Evolutionary conservation across 2,329 filamentous ascomycete species (phyloP).

Genomic region (Fusarium virguliforme): DNA sequence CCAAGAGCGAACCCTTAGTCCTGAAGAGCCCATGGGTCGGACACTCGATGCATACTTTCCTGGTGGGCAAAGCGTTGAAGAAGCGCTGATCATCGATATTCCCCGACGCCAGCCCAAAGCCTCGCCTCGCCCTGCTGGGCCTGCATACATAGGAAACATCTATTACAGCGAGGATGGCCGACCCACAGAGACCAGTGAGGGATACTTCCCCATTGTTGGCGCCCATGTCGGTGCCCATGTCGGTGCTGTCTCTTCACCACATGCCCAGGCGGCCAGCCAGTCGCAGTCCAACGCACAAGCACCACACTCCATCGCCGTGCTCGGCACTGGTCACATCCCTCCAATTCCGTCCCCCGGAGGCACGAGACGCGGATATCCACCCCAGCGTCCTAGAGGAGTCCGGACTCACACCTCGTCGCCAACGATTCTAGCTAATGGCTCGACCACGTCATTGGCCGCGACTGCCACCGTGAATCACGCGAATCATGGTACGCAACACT

Average conservation of each 20-base stretch:
- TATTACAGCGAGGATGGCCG: slow-evolving; percentile 75
- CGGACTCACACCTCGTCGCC: slow-evolving; percentile 88
- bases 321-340: slow-evolving; percentile 85
- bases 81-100: slow-evolving; percentile 92
- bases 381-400: slow-evolving; percentile 73
- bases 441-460: slow-evolving; percentile 56
- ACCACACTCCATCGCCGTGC: slow-evolving; percentile 81
- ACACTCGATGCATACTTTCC: slow-evolving; percentile 88
- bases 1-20: slow-evolving; percentile 80
- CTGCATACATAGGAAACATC: slow-evolving; percentile 61
- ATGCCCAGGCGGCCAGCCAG: slow-evolving; percentile 60
- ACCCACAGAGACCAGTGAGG: slow-evolving; percentile 78
- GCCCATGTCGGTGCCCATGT: slow-evolving; percentile 55
- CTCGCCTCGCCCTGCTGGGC: slow-evolving; percentile 69
- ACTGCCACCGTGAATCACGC: slow-evolving; percentile 55
- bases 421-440: slow-evolving; percentile 71
- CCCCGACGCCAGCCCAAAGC: slow-evolving; percentile 85
- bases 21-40: slow-evolving; percentile 86
- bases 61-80: slow-evolving; percentile 87
- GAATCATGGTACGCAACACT: slow-evolving; percentile 56
- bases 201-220: slow-evolving; percentile 85
- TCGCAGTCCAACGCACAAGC: slow-evolving; percentile 55
- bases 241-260: slow-evolving; percentile 60
- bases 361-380: slow-evolving; percentile 70
- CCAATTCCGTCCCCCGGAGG: slow-evolving; percentile 87